Base-by-base conservation (phyloP, 805 yeast species). In the Candida coleopterorum region DNA sequence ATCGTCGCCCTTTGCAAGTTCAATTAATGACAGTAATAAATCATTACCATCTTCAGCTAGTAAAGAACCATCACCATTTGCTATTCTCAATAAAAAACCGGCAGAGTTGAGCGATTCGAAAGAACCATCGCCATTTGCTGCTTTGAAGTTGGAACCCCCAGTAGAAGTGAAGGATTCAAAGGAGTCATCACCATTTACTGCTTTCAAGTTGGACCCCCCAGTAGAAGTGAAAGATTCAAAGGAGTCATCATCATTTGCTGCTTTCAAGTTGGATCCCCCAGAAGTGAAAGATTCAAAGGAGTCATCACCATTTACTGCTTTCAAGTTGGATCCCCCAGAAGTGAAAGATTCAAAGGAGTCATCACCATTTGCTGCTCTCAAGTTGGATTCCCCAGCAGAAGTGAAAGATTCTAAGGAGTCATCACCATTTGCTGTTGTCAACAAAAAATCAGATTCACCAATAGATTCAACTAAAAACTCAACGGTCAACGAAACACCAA, bases 21-120 rank as follows among this genome's bases (percentile, higher is more conserved):
- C 31, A n/a, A n/a, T n/a, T n/a, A n/a, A n/a, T n/a, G n/a, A n/a
- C 8, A 28, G 25, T 10, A 16, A 34, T 5, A 23, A 20, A 10
- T 14, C 9, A 14, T 20, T 16, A 14, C 33, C 38, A 22, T 25
- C 23, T 35, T 28, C 25, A 15, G n/a, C n/a, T n/a, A n/a, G n/a
- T n/a, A 10, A 34, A 14, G 27, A 33, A 17, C 14, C 29, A 14
- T 38, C 41, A 21, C 42, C 45, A 12, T 45, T 45, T 37, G 42
- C 35, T 6, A 17, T 10, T 7, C 9, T 29, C 20, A 32, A 25
- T 9, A 7, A 21, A n/a, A 22, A 8, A 22, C 15, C 29, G 9
- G 11, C 9, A 27, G 9, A 6, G 4, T 4, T 18, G 14, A 18
- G 14, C 9, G 18, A 6, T 4, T 8, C 16, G 15, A 20, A 28